Percentiles rank a stretch among this genome's conserved stretches.
Evolutionary conservation across 148 eudicot species (phyloP).

Genomic region (Heliosperma pusillum): DNA sequence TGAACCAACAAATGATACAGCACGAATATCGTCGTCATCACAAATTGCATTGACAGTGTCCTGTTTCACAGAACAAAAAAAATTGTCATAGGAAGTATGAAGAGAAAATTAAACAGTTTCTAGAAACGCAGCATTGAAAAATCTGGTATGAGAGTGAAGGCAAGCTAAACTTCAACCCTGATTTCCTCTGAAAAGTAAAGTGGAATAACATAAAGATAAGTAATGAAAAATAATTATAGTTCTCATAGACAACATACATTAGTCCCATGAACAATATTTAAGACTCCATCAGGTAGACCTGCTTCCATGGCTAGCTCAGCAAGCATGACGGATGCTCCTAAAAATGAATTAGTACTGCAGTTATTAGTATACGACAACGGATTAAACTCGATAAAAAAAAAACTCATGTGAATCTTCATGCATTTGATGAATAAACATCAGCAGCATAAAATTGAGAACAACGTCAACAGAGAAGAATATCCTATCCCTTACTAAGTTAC

Average conservation of each 20-base stretch:
- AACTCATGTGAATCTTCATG: neutral
- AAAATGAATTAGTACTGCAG: conserved; percentile 8
- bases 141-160: neutral
- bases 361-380: conserved; percentile 4
- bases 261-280: conserved; percentile 93
- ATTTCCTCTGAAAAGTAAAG: neutral
- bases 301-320: conserved; percentile 98
- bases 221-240: neutral
- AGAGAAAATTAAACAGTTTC: neutral
- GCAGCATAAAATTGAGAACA: neutral
- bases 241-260: conserved; percentile 44
- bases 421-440: neutral
- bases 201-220: neutral
- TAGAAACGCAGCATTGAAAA: neutral
- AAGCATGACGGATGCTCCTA: conserved; percentile 88
- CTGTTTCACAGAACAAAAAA: conserved; percentile 36
- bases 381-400: neutral
- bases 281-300: conserved; percentile 91
- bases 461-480: neutral
- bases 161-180: neutral
- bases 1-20: conserved; percentile 97
- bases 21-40: conserved; percentile 87
- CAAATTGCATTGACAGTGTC: conserved; percentile 94
- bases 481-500: neutral
- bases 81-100: neutral